Percentiles rank a stretch among this genome's conserved stretches.
Evolutionary conservation across 805 yeast species (phyloP).

Genomic region (Wickerhamiella australiensis): DNA sequence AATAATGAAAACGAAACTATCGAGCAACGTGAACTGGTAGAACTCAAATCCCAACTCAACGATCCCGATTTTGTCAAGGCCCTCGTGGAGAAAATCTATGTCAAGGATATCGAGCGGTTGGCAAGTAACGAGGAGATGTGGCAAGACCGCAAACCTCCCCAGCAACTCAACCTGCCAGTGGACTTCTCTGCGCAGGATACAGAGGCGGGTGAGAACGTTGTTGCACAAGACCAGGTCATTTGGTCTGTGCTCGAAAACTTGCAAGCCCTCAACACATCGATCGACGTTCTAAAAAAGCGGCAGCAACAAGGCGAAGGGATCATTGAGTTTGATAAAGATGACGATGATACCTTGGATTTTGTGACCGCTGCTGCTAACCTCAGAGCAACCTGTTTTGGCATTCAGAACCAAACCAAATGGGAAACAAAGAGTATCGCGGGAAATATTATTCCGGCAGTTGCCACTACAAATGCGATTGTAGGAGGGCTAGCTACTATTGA

Average conservation of each 20-base stretch:
- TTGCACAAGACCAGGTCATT: constrained; percentile 32
- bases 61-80: constrained; percentile 27
- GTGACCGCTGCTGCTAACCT: constrained; percentile 86
- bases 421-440: constrained; percentile 92
- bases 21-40: constrained; percentile 31
- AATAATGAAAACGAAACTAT: constrained; percentile 33
- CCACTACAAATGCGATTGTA: constrained; percentile 91
- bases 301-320: constrained; percentile 31
- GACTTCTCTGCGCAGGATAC: constrained; percentile 12
- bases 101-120: constrained; percentile 67
- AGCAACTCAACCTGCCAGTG: constrained; percentile 37
- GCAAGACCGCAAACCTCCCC: constrained; percentile 61
- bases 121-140: constrained; percentile 55
- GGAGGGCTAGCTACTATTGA: constrained; percentile 78
- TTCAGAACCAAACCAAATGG: constrained; percentile 65
- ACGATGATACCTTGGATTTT: constrained; percentile 77
- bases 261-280: constrained; percentile 41
- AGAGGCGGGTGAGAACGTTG: constrained; percentile 22
- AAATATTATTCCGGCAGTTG: constrained; percentile 95
- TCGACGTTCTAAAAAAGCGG: constrained; percentile 41
- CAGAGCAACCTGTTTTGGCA: constrained; percentile 77
- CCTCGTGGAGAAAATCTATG: constrained; percentile 40
- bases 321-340: constrained; percentile 77
- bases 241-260: constrained; percentile 60
- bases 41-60: constrained; percentile 25